These are phyloP conservation scores for Thermochaetoides dissita DNA, from an alignment of 2,329 filamentous ascomycete species.

Conservation along the genomic window DNA sequence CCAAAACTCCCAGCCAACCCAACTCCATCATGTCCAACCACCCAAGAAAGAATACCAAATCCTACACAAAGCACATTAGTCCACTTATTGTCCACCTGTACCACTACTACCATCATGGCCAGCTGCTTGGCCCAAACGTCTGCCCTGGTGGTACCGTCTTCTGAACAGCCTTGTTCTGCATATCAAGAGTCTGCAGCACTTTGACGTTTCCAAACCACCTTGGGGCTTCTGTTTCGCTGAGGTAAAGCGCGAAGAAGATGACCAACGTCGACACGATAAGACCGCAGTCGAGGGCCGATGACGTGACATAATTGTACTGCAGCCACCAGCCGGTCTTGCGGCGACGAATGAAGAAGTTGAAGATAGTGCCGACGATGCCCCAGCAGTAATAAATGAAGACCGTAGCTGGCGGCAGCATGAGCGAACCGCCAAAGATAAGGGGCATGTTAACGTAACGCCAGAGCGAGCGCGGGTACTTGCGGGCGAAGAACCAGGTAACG, in stretches of 20 bases:
- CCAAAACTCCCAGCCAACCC: no score
- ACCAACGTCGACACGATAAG: slow-evolving; percentile 52
- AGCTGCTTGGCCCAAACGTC: slow-evolving; percentile 33
- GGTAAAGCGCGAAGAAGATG: slow-evolving; percentile 54
- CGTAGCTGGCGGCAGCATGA: slow-evolving; percentile 53
- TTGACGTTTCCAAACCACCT: slow-evolving; percentile 49
- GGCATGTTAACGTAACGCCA: slow-evolving; percentile 55
- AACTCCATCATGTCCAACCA: no score
- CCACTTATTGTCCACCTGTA: no score
- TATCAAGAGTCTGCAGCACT: slow-evolving; percentile 34
- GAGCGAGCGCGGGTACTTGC: slow-evolving; percentile 44
- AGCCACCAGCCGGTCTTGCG: slow-evolving; percentile 60
- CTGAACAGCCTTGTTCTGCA: slow-evolving; percentile 28
- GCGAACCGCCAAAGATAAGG: slow-evolving; percentile 52
- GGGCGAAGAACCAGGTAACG: slow-evolving; percentile 47
- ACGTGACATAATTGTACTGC: slow-evolving; percentile 64
- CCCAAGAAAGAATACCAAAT: no score
- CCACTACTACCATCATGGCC: slow-evolving; percentile 9
- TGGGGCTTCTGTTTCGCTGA: slow-evolving; percentile 41
- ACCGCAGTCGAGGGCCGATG: slow-evolving; percentile 56
- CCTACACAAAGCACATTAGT: no score
- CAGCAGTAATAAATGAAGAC: slow-evolving; percentile 59
- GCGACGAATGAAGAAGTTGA: slow-evolving; percentile 54
- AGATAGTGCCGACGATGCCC: slow-evolving; percentile 52
- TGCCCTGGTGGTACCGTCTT: slow-evolving; percentile 27